These are phyloP conservation scores for Irpex sp. DNA, from an alignment of 1,284 basidiomycete genomes.

Conservation along the genomic window DNA sequence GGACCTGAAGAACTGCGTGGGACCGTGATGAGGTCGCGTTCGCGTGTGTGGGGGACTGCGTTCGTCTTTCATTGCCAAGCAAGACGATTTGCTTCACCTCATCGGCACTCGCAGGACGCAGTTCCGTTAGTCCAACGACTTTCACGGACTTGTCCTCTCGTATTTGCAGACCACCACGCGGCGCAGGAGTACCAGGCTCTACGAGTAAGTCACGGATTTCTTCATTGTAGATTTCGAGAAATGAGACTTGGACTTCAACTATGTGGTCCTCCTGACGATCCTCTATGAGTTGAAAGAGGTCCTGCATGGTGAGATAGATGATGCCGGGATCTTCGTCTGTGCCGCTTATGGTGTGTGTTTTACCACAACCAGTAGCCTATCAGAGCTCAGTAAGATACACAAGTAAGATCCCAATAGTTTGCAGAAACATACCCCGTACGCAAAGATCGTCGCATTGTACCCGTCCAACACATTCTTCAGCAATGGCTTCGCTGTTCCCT, in stretches of 20 bases:
- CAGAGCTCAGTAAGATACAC: conserved; percentile 1
- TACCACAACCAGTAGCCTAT: conserved; percentile 96
- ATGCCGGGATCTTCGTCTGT: conserved; percentile 84
- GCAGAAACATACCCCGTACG: conserved; percentile 81
- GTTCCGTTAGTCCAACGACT: conserved; percentile 80
- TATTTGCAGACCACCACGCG: conserved; percentile 84
- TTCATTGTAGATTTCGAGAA: conserved; percentile 98
- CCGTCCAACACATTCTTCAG: conserved; percentile 84
- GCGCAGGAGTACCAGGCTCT: conserved; percentile 60
- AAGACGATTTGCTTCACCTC: conserved; percentile 93
- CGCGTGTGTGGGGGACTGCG: conserved; percentile 89
- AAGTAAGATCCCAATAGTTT: background rate
- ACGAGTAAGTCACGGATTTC: conserved; percentile 93
- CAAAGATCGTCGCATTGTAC: conserved; percentile 96
- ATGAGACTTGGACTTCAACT: conserved; percentile 85
- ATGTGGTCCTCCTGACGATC: conserved; percentile 80
- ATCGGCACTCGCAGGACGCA: conserved; percentile 76
- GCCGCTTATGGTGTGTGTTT: conserved; percentile 97
- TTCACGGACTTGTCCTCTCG: conserved; percentile 92
- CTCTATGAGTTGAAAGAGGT: conserved; percentile 87
- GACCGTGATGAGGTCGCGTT: conserved; percentile 95
- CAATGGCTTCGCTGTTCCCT: conserved; percentile 79
- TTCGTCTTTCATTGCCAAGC: conserved; percentile 82
- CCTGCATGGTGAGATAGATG: conserved; percentile 95
- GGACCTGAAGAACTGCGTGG: conserved; percentile 93